Percentiles rank a stretch among this genome's conserved stretches.
Evolutionary conservation across 1,284 basidiomycete genomes (phyloP).

Genomic region (Marasmius fiardii): DNA sequence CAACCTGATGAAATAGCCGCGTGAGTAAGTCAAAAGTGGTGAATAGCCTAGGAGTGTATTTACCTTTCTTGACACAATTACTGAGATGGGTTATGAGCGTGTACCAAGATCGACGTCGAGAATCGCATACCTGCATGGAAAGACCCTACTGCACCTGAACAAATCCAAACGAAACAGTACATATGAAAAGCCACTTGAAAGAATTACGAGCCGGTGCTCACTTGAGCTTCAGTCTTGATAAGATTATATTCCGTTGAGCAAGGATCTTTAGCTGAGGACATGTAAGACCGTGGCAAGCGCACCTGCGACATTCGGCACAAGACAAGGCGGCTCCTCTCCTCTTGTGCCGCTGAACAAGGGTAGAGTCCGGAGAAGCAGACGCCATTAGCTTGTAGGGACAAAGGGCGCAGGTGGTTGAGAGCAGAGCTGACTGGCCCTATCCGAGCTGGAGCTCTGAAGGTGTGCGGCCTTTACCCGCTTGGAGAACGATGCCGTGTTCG

Average conservation of each 20-base stretch:
- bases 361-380: conserved; percentile 19
- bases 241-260: conserved; percentile 8
- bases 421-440: no score
- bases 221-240: conserved; percentile 59
- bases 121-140: conserved; percentile 50
- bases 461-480: no score
- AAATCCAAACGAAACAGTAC: background rate
- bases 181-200: conserved; percentile 16
- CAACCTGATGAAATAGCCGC: conserved; percentile 10
- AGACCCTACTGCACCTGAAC: conserved; percentile 55
- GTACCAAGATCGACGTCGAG: conserved; percentile 2
- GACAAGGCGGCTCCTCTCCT: conserved; percentile 50
- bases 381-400: conserved; percentile 21
- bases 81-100: conserved; percentile 23
- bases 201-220: conserved; percentile 23
- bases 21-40: background rate
- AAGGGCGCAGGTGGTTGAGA: background rate
- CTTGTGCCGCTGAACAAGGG: conserved; percentile 43
- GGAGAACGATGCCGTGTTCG: no score
- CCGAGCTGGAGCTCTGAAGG: no score
- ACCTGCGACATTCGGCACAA: conserved; percentile 63
- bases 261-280: conserved; percentile 6
- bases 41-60: conserved; percentile 14
- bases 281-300: conserved; percentile 12
- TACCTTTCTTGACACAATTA: conserved; percentile 68